These are phyloP conservation scores for Hypoxylon rubiginosum DNA, from an alignment of 2,329 filamentous ascomycete species.

Conservation along the genomic window DNA sequence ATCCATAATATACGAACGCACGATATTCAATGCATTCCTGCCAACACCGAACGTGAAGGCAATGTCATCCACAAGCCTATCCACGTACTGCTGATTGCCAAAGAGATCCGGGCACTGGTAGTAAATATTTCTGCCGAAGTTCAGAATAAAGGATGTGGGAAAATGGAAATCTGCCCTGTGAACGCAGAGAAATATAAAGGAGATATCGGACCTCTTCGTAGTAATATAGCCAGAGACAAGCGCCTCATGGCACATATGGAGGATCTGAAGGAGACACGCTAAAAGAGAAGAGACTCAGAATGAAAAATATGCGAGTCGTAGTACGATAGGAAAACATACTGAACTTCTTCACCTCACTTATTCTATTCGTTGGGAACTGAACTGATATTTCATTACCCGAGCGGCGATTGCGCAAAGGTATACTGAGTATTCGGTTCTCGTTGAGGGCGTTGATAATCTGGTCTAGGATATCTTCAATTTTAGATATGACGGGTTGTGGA, in stretches of 20 bases:
- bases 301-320: conserved; percentile 7
- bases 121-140: conserved; percentile 76
- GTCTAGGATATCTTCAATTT: conserved; percentile 69
- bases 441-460: conserved; percentile 63
- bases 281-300: conserved; percentile 14
- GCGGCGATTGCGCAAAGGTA: conserved; percentile 60
- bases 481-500: conserved; percentile 57
- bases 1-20: conserved; percentile 55
- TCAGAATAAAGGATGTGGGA: conserved; percentile 20
- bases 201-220: conserved; percentile 69
- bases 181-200: not conserved
- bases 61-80: conserved; percentile 80
- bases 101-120: conserved; percentile 83
- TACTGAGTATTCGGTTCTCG: conserved; percentile 60
- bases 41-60: conserved; percentile 76
- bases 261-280: conserved; percentile 70
- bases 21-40: conserved; percentile 77
- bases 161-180: not conserved
- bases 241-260: conserved; percentile 72
- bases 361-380: conserved; percentile 44
- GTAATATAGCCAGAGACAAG: conserved; percentile 66
- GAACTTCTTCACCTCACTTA: conserved; percentile 46
- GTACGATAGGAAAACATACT: conserved; percentile 44
- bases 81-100: conserved; percentile 74
- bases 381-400: conserved; percentile 42